Conservation (phyloP, 2,329 filamentous ascomycete species). For the Dothiorella sarmentorum region DNA sequence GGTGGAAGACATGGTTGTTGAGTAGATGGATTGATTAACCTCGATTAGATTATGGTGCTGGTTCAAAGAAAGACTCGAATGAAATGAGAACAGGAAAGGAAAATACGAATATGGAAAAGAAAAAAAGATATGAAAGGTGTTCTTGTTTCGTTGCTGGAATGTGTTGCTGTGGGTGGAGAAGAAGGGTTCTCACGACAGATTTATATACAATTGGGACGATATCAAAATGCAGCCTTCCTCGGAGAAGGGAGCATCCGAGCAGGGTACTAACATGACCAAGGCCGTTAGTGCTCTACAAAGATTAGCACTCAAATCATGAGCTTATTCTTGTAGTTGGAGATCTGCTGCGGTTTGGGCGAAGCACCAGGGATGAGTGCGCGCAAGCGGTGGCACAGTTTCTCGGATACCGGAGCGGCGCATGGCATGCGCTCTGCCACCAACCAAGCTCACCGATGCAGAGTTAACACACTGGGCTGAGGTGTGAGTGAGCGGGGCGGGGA, state of each 20-base stretch:
- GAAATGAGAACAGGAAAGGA: conserved; percentile 22
- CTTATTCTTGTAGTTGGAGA: conserved; percentile 10
- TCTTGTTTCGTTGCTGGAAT: conserved; percentile 28
- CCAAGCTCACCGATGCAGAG: too few species aligned
- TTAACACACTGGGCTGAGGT: neutral
- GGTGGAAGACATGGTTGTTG: conserved; percentile 30
- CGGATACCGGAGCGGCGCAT: neutral
- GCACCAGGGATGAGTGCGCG: neutral
- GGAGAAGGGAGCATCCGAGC: neutral
- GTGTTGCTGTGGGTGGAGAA: conserved; percentile 25
- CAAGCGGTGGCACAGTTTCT: neutral
- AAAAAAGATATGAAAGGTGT: conserved; percentile 20
- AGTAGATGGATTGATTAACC: conserved; percentile 22
- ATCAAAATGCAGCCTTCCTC: neutral
- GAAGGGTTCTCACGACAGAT: conserved; percentile 18
- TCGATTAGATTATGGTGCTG: conserved; percentile 21
- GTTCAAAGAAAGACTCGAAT: conserved; percentile 15
- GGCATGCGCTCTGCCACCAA: conserved; percentile 1
- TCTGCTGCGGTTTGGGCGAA: neutral
- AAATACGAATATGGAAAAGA: conserved; percentile 23
- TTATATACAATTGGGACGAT: too few species aligned
- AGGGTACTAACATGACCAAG: neutral
- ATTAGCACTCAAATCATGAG: conserved; percentile 12
- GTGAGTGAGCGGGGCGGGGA: neutral
- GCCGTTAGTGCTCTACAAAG: conserved; percentile 2